Evolutionary conservation across 208 protist genomes (phyloP), one percentile per base, ranked within the genome.

Genomic region (Crithidia thermophila): DNA sequence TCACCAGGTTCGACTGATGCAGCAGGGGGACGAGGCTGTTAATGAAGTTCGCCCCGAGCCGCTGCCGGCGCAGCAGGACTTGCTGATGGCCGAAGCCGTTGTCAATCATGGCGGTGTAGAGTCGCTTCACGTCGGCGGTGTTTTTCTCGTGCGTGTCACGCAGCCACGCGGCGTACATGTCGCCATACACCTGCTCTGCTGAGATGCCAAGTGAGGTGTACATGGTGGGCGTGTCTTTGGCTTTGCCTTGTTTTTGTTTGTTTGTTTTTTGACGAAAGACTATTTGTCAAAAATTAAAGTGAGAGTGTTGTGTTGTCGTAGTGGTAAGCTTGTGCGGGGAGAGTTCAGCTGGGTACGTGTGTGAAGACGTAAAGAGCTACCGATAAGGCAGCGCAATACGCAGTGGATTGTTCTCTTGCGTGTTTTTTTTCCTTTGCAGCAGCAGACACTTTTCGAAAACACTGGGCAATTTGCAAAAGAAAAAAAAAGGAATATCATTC

Each of bases 111-210:
- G 88, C 84, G 8, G 81, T 88, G 67, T 94, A 97, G 27, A 90
- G 59, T 47, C 88, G 84, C 47, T 74, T 77, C 0, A 87, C 80
- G 30, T 97, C 89, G 18, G 71, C 39, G 14, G 68, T 90, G 74
- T 84, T 90, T 53, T 93, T 91, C 69, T 97, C 90, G 46, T 87
- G 82, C 0, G 90, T 95, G 82, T 97, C 92, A 49, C 91, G 90
- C 9, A 94, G 76, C 90, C 92, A 97, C 9, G 86, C 77, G 33
- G 79, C 49, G 81, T 88, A 95, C 34, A 97, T 69, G 47, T 95
- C 85, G n/a, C 85, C 81, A 64, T 89, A 93, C 47, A 95, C 75
- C 75, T 97, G 87, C 56, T 94, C 89, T 39, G 79, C 66, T 0
- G 76, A 86, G 45, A 96, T 72, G 14, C 87, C 87, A 42, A 92